These are phyloP conservation scores for Sherardia arvensis DNA, from an alignment of 257 asterid species.

Conservation along the genomic window DNA sequence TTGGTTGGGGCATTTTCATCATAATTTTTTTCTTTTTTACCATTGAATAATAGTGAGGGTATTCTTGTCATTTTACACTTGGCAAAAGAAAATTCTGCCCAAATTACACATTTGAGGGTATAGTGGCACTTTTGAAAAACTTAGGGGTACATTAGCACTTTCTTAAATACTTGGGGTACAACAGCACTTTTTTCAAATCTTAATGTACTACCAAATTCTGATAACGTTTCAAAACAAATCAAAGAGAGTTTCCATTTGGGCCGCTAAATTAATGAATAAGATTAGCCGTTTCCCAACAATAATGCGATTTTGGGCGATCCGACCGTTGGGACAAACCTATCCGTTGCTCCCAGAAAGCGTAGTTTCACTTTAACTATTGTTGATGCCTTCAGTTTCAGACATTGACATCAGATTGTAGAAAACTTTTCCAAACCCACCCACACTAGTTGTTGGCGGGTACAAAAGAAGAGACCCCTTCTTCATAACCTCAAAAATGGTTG, in stretches of 20 bases:
- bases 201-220: no score
- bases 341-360: conserved; percentile 16
- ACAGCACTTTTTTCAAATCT: no score
- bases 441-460: conserved; percentile 4
- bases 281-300: conserved; percentile 18
- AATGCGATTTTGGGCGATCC: conserved; percentile 14
- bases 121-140: no score
- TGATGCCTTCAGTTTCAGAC: neutral
- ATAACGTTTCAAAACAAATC: neutral
- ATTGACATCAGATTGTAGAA: neutral
- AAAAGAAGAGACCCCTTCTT: neutral
- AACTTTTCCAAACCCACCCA: neutral
- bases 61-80: no score
- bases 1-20: no score
- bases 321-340: conserved; percentile 18
- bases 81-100: no score
- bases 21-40: no score
- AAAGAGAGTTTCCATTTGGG: neutral
- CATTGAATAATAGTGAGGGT: no score
- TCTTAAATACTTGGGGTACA: no score
- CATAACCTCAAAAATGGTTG: conserved; percentile 49
- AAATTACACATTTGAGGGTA: no score
- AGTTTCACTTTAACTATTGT: neutral
- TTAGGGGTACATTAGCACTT: no score
- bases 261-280: neutral